Base-by-base conservation (phyloP, 106 monocot genomes). In the Apostasia ramifera region DNA sequence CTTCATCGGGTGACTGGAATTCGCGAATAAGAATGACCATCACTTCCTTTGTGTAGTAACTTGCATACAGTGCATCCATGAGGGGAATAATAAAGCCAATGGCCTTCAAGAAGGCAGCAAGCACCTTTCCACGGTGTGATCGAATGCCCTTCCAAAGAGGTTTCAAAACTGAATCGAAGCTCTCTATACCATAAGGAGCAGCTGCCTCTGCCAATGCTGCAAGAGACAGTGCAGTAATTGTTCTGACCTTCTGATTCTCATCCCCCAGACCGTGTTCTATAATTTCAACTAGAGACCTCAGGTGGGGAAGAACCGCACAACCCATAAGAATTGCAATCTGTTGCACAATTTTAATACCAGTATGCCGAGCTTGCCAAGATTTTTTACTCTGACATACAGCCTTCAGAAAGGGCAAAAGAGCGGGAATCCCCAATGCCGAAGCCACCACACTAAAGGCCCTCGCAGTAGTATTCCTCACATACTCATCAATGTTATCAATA, bases 371-470 rank as follows among this genome's bases (percentile, higher is more conserved):
- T 70, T 95, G 95, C 95, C 95, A 95, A 1, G 92, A 92, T 77
- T 95, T 95, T 81, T 95, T 95, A 81, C 95, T 95, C 77, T 95
- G 95, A 78, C 95, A 95, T 73, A 95, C 95, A 74, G 95, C 95
- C 56, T 95, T 95, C 70, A 95, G 58, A 44, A 95, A 95, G 5
- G 95, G 95, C 63, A 95, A 77, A 2, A 95, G 83, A 44, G 95
- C 92, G 76, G 95, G 95, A 55, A 95, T 95, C n/a, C 95, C 95
- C 59, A 95, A 73, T 51, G 92, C 95, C 62, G 95, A 95, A 60
- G 95, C 95, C 60, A 95, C 95, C 59, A 95, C 95, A 79, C 95
- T 95, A 76, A 95, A 95, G 61, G 95, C 95, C 66, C 95, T 88
- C 8, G 95, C 95, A 47, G 95, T 95, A 0, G 95, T 95, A 59